Percentiles rank a stretch among this genome's conserved stretches.
phyloP scores from a whole-genome alignment of 2,329 filamentous ascomycete species.

The Aspergillus melleus region DNA sequence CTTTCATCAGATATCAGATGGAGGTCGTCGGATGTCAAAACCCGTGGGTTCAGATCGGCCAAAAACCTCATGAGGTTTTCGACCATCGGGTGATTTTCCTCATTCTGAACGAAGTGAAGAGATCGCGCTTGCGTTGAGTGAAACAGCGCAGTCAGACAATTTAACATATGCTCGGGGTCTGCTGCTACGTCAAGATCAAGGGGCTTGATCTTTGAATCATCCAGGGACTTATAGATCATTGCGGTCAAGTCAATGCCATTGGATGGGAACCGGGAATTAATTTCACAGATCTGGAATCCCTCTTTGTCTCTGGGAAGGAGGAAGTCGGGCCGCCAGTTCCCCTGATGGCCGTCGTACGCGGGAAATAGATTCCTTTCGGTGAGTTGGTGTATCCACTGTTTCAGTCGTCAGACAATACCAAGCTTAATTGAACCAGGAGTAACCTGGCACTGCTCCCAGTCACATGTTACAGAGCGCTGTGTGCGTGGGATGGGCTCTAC shows the following conservation, averaged over 20 bases:
- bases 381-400: constrained; percentile 9
- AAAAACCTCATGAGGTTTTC: neutral
- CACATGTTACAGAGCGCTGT: no score
- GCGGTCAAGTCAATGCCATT: constrained; percentile 1
- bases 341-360: constrained; percentile 12
- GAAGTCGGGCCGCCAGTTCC: constrained; percentile 21
- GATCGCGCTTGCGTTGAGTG: neutral
- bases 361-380: constrained; percentile 2
- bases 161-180: constrained; percentile 5
- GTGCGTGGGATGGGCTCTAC: no score
- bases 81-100: neutral
- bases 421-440: neutral
- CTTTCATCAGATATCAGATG: neutral
- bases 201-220: neutral
- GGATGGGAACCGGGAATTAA: constrained; percentile 16
- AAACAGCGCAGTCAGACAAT: neutral
- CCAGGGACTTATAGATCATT: neutral
- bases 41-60: neutral
- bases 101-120: neutral
- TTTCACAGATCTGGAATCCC: constrained; percentile 18
- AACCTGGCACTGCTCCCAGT: neutral
- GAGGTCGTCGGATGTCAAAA: constrained; percentile 2
- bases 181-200: neutral
- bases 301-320: constrained; percentile 6
- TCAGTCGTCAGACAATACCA: neutral